Base-by-base conservation (phyloP, 2,329 filamentous ascomycete genomes). In the Periconia sp. region DNA sequence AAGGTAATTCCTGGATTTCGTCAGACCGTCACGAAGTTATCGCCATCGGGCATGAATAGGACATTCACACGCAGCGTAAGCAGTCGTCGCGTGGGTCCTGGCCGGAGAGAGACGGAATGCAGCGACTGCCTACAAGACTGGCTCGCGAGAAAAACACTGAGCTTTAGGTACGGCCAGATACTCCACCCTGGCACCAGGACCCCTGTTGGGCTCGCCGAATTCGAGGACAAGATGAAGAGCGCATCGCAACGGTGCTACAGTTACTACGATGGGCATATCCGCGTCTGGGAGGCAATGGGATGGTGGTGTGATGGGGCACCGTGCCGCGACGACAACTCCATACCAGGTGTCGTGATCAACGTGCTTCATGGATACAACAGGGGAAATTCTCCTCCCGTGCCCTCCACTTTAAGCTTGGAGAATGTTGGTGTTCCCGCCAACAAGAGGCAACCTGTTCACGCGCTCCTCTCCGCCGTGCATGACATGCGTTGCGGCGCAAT, bases 291-390 rank as follows among this genome's bases (percentile, higher is more conserved):
- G 23, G 17, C 50, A 14, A 47, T 47, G 6, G 52, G 54, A 23
- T 59, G 54, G 57, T 59, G 54, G 57, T 59, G 57, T 37, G 30
- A 50, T 9, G 37, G 18, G 18, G 42, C 41, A 33, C 54, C 49
- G 6, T 58, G 44, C 33, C 8, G 52, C 37, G 14, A 52, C 20
- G 47, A 49, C 41, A 30, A 44, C 11, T 23, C 40, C 3, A 50
- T 50, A n/a, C 40, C 47, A 2, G 7, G 45, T 6, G 50, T 18
- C 18, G 48, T 47, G 6, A 45, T 20, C 18, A 44, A 35, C 10
- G 19, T 57, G 8, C 47, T 59, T 2, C 54, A 59, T 42, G 57
- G 54, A 6, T 30, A 52, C 52, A 33, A 23, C 15, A 19, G 42
- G 35, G 30, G 55, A 15, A 35, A 48, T 27, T 42, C 14, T n/a